These are phyloP conservation scores for Stentor coeruleus DNA, from an alignment of 73 alveolate genomes.

Conservation along the genomic window DNA sequence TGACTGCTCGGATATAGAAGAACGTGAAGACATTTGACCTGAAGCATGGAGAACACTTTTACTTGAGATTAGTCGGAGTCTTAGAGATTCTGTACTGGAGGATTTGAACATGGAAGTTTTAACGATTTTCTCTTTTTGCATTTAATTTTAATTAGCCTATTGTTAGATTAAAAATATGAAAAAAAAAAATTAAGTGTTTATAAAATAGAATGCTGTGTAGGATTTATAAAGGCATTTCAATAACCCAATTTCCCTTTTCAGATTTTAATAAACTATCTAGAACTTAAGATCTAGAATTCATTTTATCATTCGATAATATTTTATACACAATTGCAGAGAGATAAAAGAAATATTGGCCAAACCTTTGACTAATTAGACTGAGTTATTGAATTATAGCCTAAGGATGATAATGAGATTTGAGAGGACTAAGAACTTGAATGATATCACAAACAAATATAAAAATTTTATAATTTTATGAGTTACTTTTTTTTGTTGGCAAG, in stretches of 20 bases:
- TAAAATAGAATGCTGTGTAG: conserved; percentile 55
- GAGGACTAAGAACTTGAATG: background rate
- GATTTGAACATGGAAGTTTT: too few relatives aligned
- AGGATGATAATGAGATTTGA: background rate
- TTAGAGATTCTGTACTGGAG: too few relatives aligned
- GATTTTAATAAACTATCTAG: conserved; percentile 46
- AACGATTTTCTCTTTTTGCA: too few relatives aligned
- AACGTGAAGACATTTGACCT: too few relatives aligned
- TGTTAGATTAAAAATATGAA: too few relatives aligned
- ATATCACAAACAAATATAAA: too few relatives aligned
- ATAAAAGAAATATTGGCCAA: background rate
- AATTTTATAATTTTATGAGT: too few relatives aligned
- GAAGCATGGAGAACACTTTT: too few relatives aligned
- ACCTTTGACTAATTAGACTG: background rate
- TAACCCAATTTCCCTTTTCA: conserved; percentile 61
- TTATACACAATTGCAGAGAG: conserved; percentile 26
- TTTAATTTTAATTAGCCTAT: too few relatives aligned
- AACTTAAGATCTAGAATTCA: conserved; percentile 76
- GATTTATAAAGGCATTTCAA: conserved; percentile 61
- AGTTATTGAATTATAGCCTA: background rate
- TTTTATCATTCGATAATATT: conserved; percentile 53
- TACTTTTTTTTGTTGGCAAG: background rate
- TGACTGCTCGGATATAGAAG: too few relatives aligned
- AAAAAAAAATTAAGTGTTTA: conserved; percentile 60
- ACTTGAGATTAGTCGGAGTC: too few relatives aligned